Base-by-base conservation (phyloP, 176 grass and related monocot species). In the Eremochloa ophiuroides region DNA sequence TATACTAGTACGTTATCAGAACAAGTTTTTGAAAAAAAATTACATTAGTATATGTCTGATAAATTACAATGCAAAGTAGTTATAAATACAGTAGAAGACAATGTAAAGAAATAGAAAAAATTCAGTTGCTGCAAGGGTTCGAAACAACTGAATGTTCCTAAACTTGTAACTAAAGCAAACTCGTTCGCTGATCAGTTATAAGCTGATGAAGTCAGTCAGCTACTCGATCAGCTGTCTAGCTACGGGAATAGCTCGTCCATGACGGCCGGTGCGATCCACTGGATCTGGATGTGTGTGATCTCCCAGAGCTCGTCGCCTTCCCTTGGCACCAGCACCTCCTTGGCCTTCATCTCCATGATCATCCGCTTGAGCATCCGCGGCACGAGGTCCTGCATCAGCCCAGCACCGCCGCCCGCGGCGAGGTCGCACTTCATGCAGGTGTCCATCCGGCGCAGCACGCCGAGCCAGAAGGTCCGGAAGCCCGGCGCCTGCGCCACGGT, bases 401-500 rank as follows among this genome's bases (percentile, higher is more conserved):
- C 82, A n/a, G 82, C 71, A 8, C 81, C 87, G 7, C 84, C 86
- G 0, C 76, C 88, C 0, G 78, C 86, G 1, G 88, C 86, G 22
- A 89, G 69, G 46, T 89, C 86, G 3, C 88, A 90, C 86, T 98
- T 98, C 35, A 98, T 89, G 86, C 92, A 98, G 2, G 92, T 93
- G 88, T 98, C 95, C 92, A 95, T 88, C 73, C 95, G 77, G 62
- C 95, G 80, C 15, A 98, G 77, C 84, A 98, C 88, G 51, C 92
- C 90, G 11, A 98, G 86, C 92, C 95, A 98, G 80, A 92, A 98
- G 2, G 88, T 93, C 84, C 92, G 50, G 90, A 98, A 98, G 63
- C 89, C 95, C 3, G 69, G 63, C 27, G 87, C 87, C 62, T 89
- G 90, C 65, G 86, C 89, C 70, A 98, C 35, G 12, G 87, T 89